phyloP scores from a whole-genome alignment of 768 basidiomycete species.

The Collybia mongolica region DNA sequence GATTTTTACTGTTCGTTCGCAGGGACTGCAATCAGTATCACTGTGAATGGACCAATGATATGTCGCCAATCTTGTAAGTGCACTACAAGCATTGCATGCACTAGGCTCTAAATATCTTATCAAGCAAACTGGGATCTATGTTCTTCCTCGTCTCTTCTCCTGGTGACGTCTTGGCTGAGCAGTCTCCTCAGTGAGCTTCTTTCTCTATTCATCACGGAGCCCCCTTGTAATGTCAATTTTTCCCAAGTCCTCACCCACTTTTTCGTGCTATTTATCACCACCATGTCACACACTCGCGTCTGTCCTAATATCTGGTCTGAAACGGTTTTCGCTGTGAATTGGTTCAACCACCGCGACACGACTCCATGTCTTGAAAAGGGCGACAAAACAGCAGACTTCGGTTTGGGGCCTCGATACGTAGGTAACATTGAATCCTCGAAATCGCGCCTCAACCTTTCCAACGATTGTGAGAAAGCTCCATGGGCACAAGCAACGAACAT shows the following conservation, averaged over 20 bases:
- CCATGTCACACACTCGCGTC: conserved; percentile 40
- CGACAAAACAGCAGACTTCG: background rate
- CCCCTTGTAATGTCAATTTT: background rate
- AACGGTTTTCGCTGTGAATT: conserved; percentile 51
- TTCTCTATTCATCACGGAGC: background rate
- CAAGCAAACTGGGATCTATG: conserved; percentile 42
- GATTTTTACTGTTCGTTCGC: background rate
- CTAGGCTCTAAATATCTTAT: background rate
- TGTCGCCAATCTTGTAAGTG: conserved; percentile 32
- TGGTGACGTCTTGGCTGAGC: conserved; percentile 47
- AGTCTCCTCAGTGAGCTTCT: conserved; percentile 41
- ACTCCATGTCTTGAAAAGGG: background rate
- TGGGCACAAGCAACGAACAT: conserved; percentile 47
- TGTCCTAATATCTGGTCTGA: conserved; percentile 52
- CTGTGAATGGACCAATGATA: conserved; percentile 37
- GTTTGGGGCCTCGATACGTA: conserved; percentile 9
- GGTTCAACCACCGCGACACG: conserved; percentile 41
- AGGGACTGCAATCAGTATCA: conserved; percentile 51
- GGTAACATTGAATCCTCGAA: conserved; percentile 27
- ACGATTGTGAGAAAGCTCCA: conserved; percentile 34
- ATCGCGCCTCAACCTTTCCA: conserved; percentile 1
- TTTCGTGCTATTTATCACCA: conserved; percentile 46
- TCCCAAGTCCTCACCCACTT: conserved; percentile 52
- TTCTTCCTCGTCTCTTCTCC: conserved; percentile 45
- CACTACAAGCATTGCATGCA: background rate